Percentiles rank a stretch among this genome's conserved stretches.
Conservation (phyloP, 345 rosid species). For the Lepidium didymum region DNA sequence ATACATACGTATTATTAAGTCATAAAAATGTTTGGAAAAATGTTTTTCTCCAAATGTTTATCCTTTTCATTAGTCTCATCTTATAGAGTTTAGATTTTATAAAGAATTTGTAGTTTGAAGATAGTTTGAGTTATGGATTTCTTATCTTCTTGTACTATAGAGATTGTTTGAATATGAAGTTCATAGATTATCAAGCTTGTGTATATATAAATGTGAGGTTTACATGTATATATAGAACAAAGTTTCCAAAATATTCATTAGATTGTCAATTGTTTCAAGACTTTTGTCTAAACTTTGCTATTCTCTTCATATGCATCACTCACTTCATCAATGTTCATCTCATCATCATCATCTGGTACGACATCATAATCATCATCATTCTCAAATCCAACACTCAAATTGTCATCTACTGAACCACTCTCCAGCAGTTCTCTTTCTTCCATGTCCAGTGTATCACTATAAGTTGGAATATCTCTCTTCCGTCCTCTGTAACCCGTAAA, state of each 20-base stretch:
- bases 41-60: too few species aligned
- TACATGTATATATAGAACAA: not conserved
- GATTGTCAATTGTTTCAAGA: not conserved
- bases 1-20: not conserved
- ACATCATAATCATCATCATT: conserved; percentile 24
- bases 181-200: not conserved
- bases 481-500: conserved; percentile 55
- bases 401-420: conserved; percentile 31
- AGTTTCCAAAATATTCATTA: not conserved
- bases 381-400: conserved; percentile 25
- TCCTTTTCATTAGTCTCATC: too few species aligned
- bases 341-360: conserved; percentile 23
- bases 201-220: not conserved
- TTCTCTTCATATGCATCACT: conserved; percentile 18
- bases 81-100: too few species aligned
- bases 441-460: conserved; percentile 43
- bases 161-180: not conserved
- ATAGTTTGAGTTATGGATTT: too few species aligned
- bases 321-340: conserved; percentile 46
- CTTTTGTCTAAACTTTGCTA: not conserved
- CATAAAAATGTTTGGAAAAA: not conserved
- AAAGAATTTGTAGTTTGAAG: too few species aligned
- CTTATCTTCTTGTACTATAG: too few species aligned
- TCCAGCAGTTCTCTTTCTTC: conserved; percentile 35
- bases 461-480: conserved; percentile 46